Base-by-base conservation (phyloP, 75 land plant genomes). In the Selaginella moellendorffii region DNA sequence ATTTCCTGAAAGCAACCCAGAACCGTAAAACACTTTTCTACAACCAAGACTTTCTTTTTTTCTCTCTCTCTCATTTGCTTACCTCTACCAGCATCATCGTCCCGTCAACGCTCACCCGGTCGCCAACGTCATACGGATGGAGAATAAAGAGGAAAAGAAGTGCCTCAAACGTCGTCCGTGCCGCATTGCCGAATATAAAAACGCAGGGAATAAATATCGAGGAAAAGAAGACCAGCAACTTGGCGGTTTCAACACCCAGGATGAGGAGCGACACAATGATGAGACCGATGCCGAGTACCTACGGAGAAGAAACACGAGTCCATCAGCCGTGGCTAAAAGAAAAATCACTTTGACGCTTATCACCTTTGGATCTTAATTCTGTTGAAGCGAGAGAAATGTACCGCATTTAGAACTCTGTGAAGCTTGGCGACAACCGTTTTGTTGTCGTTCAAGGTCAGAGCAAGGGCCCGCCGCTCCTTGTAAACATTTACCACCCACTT, bases 401-500 rank as follows among this genome's bases (percentile, higher is more conserved):
- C 59, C 59, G n/a, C 59, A 56, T 56, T n/a, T 8, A 56, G 59
- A 21, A 56, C 59, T 56, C n/a, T 56, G n/a, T 56, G 59, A 21
- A 56, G 59, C 59, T 56, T 56, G 5, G 59, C 59, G n/a, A 56
- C 59, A 56, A 56, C 59, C 5, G 59, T 56, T 46, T 56, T 56
- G 59, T 56, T 56, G 24, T 56, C 59, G n/a, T 56, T 56, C n/a
- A 56, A 21, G n/a, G 59, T 74, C 36, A 74, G 53, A 27, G 72
- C 58, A n/a, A 74, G 29, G 23, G 76, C 76, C 30, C 73, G 58
- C 29, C 76, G 65, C 72, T 74, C 76, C 60, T 68, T 74, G 53
- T 74, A 74, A 10, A 69, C 66, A 63, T 69, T 69, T 9, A 74
- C 76, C 12, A 74, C 76, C 76, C 76, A 74, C 64, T 74, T 69